Base-by-base conservation (phyloP, 805 yeast species). In the Groenewaldozyma salmanticensis region DNA sequence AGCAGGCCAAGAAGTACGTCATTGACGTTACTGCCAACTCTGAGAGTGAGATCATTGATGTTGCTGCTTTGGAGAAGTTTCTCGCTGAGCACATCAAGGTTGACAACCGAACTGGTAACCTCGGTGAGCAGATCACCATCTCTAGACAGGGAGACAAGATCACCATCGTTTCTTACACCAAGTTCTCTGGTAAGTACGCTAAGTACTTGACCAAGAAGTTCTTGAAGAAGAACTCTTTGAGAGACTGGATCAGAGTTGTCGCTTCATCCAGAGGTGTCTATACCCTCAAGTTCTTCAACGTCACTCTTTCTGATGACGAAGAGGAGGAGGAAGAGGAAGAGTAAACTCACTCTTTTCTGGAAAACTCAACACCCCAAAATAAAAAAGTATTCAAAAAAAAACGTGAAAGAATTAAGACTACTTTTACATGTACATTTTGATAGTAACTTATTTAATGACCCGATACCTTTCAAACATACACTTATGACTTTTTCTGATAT, bases 201-300 rank as follows among this genome's bases (percentile, higher is more conserved):
- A 92, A 94, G 79, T 92, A 92, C 94, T 77, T 92, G 69, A 85
- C 97, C 66, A 94, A 92, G 87, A 90, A 94, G 79, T 92, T 85
- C 92, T 85, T 92, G 74, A 94, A 90, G 95, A 92, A 92, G 85
- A 86, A 88, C 90, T 94, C 85, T 75, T 84, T 90, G 77, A 87
- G 96, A 79, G 97, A 92, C 79, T 90, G 97, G 97, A 88, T 90
- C 74, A 92, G 97, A 80, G 88, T 90, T 65, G 95, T 90, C 58
- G 84, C 97, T 55, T 80, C 82, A 66, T 82, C 87, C 77, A 83
- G 84, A 73, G 85, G 88, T 81, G 80, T 78, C 71, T 92, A 92
- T 85, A 83, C 83, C 72, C 79, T 90, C 77, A 88, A 92, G 72
- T 90, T 90, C 96, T 92, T 85, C 96, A 86, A 94, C 71, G 92